A percentile compares a stretch with the other conserved stretches of the same genome.
phyloP scores from a whole-genome alignment of 2,329 filamentous ascomycete genomes.

The Juglanconis oblonga region DNA sequence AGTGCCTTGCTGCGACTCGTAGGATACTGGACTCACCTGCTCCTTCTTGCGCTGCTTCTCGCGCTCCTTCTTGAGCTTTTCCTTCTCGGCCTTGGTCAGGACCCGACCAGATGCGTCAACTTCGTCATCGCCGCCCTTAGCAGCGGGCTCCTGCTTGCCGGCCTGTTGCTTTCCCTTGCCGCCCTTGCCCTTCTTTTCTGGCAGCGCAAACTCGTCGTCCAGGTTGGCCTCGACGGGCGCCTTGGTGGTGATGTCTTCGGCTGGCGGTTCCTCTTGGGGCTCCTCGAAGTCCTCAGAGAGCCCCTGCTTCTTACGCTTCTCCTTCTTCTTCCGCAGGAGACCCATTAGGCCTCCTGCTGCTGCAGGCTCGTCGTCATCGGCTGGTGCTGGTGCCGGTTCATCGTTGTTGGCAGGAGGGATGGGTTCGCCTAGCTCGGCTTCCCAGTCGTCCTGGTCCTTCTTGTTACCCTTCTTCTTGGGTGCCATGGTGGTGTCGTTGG shows the following conservation, averaged over 20 bases:
- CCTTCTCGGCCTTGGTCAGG: slow-evolving; percentile 97
- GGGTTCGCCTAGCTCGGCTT: slow-evolving; percentile 82
- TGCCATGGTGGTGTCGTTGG: slow-evolving; percentile 59
- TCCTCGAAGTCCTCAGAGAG: slow-evolving; percentile 69
- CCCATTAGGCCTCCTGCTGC: slow-evolving; percentile 70
- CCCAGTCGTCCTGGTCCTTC: slow-evolving; percentile 91
- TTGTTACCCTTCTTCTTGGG: slow-evolving; percentile 90
- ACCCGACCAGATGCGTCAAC: slow-evolving; percentile 62
- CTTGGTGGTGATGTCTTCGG: slow-evolving; percentile 47
- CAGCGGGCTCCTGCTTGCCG: slow-evolving; percentile 42
- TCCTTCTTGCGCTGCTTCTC: slow-evolving; percentile 99
- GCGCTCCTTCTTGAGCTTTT: slow-evolving; percentile 94
- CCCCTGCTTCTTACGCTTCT: slow-evolving; percentile 89
- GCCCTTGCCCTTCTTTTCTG: slow-evolving; percentile 71
- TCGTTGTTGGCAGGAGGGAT: slow-evolving; percentile 57
- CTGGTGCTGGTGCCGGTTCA: slow-evolving; percentile 48
- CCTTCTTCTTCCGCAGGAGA: slow-evolving; percentile 76
- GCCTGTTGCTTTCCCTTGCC: slow-evolving; percentile 48
- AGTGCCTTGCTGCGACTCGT: not conserved
- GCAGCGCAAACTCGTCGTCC: slow-evolving; percentile 82
- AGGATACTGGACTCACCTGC: slow-evolving; percentile 55
- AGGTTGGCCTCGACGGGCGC: slow-evolving; percentile 80
- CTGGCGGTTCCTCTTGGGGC: slow-evolving; percentile 38
- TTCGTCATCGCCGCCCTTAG: slow-evolving; percentile 44
- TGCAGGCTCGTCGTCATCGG: slow-evolving; percentile 48